Evolutionary conservation across 2,329 filamentous ascomycete species (phyloP).

Genomic region (Mycogone perniciosa): DNA sequence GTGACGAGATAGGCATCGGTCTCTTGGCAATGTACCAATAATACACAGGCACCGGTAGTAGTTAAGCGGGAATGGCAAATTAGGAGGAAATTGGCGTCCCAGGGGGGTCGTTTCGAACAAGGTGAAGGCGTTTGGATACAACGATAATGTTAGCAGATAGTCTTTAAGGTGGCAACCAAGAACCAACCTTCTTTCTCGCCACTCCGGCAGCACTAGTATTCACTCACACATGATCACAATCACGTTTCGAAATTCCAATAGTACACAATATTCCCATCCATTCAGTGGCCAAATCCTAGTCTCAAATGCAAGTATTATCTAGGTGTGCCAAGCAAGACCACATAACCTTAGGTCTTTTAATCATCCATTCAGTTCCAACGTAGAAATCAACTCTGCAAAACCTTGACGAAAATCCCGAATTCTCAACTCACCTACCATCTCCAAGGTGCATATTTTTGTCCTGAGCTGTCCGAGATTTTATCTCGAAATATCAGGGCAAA

Average conservation of each 20-base stretch:
- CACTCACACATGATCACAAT: background rate
- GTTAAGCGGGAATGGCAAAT: background rate
- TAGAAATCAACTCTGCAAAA: background rate
- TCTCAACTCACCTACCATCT: background rate
- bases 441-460: background rate
- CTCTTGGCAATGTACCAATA: background rate
- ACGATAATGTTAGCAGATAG: background rate
- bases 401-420: background rate
- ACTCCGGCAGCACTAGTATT: background rate
- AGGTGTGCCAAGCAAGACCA: background rate
- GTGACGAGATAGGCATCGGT: no score
- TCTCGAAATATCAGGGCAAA: background rate
- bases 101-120: background rate
- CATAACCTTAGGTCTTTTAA: background rate
- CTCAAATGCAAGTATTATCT: background rate
- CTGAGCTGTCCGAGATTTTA: background rate
- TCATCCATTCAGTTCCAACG: conserved; percentile 3
- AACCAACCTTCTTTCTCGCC: background rate
- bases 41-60: background rate
- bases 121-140: conserved; percentile 8
- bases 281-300: background rate
- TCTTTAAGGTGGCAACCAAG: background rate
- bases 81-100: conserved; percentile 1
- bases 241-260: background rate
- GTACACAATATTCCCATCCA: background rate